Conservation (phyloP, 768 basidiomycete genomes). For the Rhodosporidiobolus odoratus region DNA sequence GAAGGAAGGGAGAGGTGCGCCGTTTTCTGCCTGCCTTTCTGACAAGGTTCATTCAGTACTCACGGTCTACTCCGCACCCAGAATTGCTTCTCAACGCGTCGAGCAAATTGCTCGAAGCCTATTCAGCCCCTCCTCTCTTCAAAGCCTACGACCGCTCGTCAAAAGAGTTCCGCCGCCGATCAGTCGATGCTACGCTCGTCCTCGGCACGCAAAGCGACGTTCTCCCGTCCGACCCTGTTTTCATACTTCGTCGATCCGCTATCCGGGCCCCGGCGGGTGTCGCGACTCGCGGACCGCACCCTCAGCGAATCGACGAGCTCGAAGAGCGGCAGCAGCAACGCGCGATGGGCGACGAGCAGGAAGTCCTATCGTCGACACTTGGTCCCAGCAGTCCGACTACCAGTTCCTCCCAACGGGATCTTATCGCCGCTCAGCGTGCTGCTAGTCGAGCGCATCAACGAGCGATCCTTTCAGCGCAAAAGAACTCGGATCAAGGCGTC, state of each 20-base stretch:
- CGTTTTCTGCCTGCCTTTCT: not conserved
- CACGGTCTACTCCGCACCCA: not conserved
- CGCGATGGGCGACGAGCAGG: not conserved
- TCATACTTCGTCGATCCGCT: constrained; percentile 49
- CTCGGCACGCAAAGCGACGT: constrained; percentile 70
- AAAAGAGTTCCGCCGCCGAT: constrained; percentile 69
- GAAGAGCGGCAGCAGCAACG: constrained; percentile 28
- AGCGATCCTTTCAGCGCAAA: constrained; percentile 75
- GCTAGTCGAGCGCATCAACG: constrained; percentile 77
- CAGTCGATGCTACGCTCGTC: constrained; percentile 70
- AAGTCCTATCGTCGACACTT: not conserved
- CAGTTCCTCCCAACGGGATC: constrained; percentile 59
- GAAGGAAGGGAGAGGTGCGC: constrained; percentile 61
- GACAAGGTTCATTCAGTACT: not conserved
- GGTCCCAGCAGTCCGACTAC: not conserved
- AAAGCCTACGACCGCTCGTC: constrained; percentile 60
- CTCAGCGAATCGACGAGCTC: constrained; percentile 29
- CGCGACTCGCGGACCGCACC: constrained; percentile 38
- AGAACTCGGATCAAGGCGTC: constrained; percentile 77
- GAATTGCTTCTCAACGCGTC: constrained; percentile 70
- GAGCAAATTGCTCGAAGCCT: constrained; percentile 74
- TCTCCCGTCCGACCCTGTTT: constrained; percentile 74
- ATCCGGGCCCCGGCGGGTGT: constrained; percentile 52
- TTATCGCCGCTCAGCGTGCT: constrained; percentile 87
- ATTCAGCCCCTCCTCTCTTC: constrained; percentile 63